A percentile compares a stretch with the other conserved stretches of the same genome.
These are phyloP conservation scores for Pseudogymnoascus sp. DNA, from an alignment of 2,329 filamentous ascomycete genomes.

Conservation along the genomic window DNA sequence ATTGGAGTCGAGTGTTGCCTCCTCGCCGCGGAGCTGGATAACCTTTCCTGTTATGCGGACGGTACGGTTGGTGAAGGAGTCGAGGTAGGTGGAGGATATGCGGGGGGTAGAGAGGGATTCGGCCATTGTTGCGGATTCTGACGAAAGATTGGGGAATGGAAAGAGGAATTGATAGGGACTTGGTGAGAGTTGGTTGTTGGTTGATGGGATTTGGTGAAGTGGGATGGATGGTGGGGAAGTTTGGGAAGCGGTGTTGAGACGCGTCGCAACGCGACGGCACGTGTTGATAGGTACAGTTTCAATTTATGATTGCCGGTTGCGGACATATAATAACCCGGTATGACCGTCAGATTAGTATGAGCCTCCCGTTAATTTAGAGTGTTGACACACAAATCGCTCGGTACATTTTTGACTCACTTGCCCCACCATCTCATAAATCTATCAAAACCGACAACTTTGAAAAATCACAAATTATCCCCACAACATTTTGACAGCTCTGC, in stretches of 20 bases:
- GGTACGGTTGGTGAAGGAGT: conserved; percentile 64
- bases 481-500: conserved; percentile 5
- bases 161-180: background rate
- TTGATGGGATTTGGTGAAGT: conserved; percentile 2
- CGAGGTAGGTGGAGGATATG: conserved; percentile 72
- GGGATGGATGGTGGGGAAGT: conserved; percentile 9
- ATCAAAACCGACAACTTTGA: conserved; percentile 5
- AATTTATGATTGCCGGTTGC: background rate
- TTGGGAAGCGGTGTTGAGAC: background rate
- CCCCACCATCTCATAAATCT: conserved; percentile 9
- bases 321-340: background rate
- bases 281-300: background rate
- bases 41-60: conserved; percentile 86
- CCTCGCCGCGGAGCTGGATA: conserved; percentile 70
- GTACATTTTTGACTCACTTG: conserved; percentile 8
- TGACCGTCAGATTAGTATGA: background rate
- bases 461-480: conserved; percentile 7
- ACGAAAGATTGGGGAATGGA: background rate
- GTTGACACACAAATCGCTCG: background rate
- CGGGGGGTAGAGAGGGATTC: conserved; percentile 68
- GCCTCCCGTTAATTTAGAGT: background rate
- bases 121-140: conserved; percentile 48
- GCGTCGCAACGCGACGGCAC: conserved; percentile 8
- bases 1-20: conserved; percentile 71
- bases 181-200: conserved; percentile 9